Base-by-base conservation (phyloP, 1,284 basidiomycete genomes). In the Pascua sp. region DNA sequence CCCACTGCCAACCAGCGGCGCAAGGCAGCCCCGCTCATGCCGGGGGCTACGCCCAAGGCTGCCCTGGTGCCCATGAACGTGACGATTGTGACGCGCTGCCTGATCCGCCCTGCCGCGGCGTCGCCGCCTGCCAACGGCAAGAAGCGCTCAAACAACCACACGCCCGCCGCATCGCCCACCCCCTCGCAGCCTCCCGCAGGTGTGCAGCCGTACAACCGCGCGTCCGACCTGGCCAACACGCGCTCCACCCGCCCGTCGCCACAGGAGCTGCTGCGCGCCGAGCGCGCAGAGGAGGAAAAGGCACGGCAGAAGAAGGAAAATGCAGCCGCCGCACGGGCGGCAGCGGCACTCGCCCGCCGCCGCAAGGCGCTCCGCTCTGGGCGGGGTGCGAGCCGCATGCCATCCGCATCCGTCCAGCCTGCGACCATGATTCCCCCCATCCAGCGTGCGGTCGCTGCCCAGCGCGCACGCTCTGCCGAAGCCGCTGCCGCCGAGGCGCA, bases 171-270 rank as follows among this genome's bases (percentile, higher is more conserved):
- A 37, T 62, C 56, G 7, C 56, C 58, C 1, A 56, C 54, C 0
- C 57, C 59, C 24, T 38, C 55, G 7, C 51, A 42, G 15, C 46
- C 52, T 16, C 49, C 51, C 37, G 10, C 16, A 42, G 44, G 38
- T 24, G 46, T 64, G 44, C 67, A 71, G 50, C 69, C 67, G 8
- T 71, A 71, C 56, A 67, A 67, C n/a, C 64, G 62, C 39, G 43
- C 53, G n/a, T 50, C 51, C 17, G 69, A 71, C 50, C 61, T 67
- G 39, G 63, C 62, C 53, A 71, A 71, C 57, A 67, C 62, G 7
- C 63, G 69, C 38, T 66, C 64, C 32, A 58, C 54, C 36, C 51
- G 65, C 15, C 69, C 68, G 1, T 71, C 69, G 1, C 67, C 67
- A 1, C 60, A 58, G 24, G 69, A 71, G 55, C 55, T 67, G 37